Base-by-base conservation (phyloP, 1,284 basidiomycete species). In the Ceratobasidium sp. region DNA sequence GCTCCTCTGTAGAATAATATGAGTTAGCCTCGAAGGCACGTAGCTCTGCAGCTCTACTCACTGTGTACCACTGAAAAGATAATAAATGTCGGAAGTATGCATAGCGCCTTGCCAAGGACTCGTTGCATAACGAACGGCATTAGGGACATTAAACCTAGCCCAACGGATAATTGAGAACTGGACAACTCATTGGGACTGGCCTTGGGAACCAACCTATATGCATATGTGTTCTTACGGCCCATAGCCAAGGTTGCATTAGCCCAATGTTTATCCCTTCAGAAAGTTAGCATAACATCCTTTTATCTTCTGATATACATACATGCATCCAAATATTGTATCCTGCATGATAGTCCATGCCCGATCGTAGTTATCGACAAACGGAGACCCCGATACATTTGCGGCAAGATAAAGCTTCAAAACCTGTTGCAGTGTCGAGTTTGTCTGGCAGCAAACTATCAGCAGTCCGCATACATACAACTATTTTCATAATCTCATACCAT, bases 31-130 rank as follows among this genome's bases (percentile, higher is more conserved):
- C 20, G 54, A 22, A n/a, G 34, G 17, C 10, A 38, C 10, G 10
- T 20, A 29, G 15, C 6, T 2, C 20, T 13, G 25, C 1, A 35
- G 42, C 25, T 13, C 22, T 27, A 53, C 70, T 56, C 42, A 70
- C 54, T 34, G 69, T 74, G 68, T 71, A 78, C 82, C 82, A 64
- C 79, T 77, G 52, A 83, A 83, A 12, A 83, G 71, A 71, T 78
- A 83, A 68, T 80, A 83, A 3, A 83, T 69, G 73, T 83, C 82
- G 1, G 81, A 82, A 0, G 81, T 82, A 71, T 83, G 82, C 77
- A 80, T 80, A 0, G 79, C 80, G 12, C 82, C 81, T 57, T 76
- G 73, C 64, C 77, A 83, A 0, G 81, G 81, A 35, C 73, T 76
- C 25, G 73, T 73, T 27, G 80, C 77, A 60, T 77, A 79, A 2